Conservation (phyloP, 225 moss, liverwort and hornwort genomes). For the Takakia lepidozioides region DNA sequence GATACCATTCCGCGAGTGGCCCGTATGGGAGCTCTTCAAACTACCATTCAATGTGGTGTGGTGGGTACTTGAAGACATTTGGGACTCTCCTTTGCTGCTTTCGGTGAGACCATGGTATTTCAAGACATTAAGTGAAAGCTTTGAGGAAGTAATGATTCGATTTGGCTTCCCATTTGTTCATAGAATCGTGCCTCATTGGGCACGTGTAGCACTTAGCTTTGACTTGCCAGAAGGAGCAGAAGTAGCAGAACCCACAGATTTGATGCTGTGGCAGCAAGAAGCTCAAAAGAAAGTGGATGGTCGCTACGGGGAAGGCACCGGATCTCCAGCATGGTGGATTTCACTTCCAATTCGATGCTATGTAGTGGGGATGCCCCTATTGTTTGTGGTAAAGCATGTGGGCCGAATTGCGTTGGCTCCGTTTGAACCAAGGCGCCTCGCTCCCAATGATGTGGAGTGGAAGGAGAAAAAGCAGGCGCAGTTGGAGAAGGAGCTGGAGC, state of each 20-base stretch:
- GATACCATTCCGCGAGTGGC: constrained; percentile 81
- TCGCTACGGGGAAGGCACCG: constrained; percentile 95
- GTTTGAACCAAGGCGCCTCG: constrained; percentile 53
- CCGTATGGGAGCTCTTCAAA: constrained; percentile 56
- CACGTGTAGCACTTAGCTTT: constrained; percentile 62
- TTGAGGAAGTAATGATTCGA: constrained; percentile 90
- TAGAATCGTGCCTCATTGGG: constrained; percentile 38
- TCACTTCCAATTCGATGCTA: constrained; percentile 82
- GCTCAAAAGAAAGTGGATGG: constrained; percentile 88
- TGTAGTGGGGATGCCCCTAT: constrained; percentile 73
- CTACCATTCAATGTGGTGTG: constrained; percentile 78
- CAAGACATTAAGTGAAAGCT: constrained; percentile 47
- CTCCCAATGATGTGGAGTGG: constrained; percentile 67
- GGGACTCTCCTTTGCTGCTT: constrained; percentile 69
- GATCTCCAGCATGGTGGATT: constrained; percentile 96
- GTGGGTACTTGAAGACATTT: constrained; percentile 81
- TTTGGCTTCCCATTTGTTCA: constrained; percentile 84
- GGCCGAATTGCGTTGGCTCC: constrained; percentile 54
- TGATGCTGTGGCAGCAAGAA: constrained; percentile 98
- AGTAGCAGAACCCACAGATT: constrained; percentile 90
- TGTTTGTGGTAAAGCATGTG: constrained; percentile 45
- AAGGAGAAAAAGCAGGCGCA: constrained; percentile 83
- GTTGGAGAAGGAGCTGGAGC: constrained; percentile 79
- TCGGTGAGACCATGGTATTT: constrained; percentile 79
- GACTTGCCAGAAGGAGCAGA: constrained; percentile 96